Evolutionary conservation across 768 basidiomycete genomes (phyloP).

Genomic region (Tylopilus subfusipes): DNA sequence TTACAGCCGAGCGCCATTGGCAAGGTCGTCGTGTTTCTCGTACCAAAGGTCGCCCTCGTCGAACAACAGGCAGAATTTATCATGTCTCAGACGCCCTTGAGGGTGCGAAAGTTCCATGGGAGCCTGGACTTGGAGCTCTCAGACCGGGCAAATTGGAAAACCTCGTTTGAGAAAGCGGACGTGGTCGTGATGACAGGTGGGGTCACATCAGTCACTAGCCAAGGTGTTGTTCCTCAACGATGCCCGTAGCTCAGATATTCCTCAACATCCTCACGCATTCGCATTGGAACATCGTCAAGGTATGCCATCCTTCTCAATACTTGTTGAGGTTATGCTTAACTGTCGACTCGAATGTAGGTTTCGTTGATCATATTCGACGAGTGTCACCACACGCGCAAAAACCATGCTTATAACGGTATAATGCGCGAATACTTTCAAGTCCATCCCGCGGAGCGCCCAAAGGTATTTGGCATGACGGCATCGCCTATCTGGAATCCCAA

Average conservation of each 20-base stretch:
- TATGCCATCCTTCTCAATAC: constrained; percentile 14
- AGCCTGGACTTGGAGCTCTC: constrained; percentile 67
- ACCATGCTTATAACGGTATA: constrained; percentile 55
- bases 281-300: constrained; percentile 69
- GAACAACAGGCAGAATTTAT: constrained; percentile 77
- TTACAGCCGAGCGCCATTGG: constrained; percentile 44
- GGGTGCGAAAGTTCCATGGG: constrained; percentile 68
- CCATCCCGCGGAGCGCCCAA: constrained; percentile 50
- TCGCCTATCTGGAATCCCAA: constrained; percentile 83
- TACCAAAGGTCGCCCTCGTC: constrained; percentile 82
- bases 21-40: constrained; percentile 75
- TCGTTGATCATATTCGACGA: constrained; percentile 57
- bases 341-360: constrained; percentile 35
- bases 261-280: constrained; percentile 78
- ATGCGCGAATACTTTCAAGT: constrained; percentile 55
- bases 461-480: constrained; percentile 92
- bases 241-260: constrained; percentile 68
- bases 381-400: constrained; percentile 54
- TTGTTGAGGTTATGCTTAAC: background rate
- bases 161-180: constrained; percentile 59
- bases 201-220: constrained; percentile 10
- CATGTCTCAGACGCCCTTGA: constrained; percentile 57
- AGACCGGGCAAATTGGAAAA: constrained; percentile 62
- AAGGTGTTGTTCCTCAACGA: constrained; percentile 1
- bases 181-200: constrained; percentile 85